Conservation (phyloP, 441 rosid species). For the Aquilaria agallochum region DNA sequence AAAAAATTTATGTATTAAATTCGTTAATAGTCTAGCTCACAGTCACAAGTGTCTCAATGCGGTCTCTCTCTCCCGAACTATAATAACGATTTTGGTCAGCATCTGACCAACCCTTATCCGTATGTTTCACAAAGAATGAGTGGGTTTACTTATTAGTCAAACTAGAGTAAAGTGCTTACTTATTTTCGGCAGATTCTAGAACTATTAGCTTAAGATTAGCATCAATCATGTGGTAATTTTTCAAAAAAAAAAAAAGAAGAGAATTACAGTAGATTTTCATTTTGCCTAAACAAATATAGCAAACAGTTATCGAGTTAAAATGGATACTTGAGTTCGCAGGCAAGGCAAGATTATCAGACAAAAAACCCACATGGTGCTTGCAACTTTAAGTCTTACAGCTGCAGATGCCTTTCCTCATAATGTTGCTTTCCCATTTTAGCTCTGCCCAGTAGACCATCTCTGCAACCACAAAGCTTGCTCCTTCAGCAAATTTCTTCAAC, state of each 20-base stretch:
- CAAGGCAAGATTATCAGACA: too few species aligned
- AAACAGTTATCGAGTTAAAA: too few species aligned
- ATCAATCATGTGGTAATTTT: background rate
- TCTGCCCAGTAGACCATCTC: conserved; percentile 20
- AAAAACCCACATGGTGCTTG: conserved; percentile 24
- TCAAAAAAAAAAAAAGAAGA: too few species aligned
- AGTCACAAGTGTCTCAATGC: too few species aligned
- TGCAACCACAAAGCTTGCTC: conserved; percentile 13
- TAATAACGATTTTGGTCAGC: too few species aligned
- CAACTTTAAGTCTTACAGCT: conserved; percentile 27
- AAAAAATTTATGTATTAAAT: too few species aligned
- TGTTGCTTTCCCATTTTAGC: conserved; percentile 32
- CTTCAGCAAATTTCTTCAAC: conserved; percentile 13
- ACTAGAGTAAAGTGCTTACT: conserved; percentile 6
- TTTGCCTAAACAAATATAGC: too few species aligned
- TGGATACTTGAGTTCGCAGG: too few species aligned
- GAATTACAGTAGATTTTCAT: too few species aligned
- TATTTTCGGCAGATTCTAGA: background rate
- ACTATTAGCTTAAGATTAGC: background rate
- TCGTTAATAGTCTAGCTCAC: too few species aligned
- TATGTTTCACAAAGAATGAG: background rate
- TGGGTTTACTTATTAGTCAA: conserved; percentile 22
- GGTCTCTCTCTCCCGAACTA: too few species aligned
- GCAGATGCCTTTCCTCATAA: conserved; percentile 49
- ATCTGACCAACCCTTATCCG: too few species aligned